These are phyloP conservation scores for Amaranthus cruentus DNA, from an alignment of 148 eudicot genomes.

Conservation along the genomic window DNA sequence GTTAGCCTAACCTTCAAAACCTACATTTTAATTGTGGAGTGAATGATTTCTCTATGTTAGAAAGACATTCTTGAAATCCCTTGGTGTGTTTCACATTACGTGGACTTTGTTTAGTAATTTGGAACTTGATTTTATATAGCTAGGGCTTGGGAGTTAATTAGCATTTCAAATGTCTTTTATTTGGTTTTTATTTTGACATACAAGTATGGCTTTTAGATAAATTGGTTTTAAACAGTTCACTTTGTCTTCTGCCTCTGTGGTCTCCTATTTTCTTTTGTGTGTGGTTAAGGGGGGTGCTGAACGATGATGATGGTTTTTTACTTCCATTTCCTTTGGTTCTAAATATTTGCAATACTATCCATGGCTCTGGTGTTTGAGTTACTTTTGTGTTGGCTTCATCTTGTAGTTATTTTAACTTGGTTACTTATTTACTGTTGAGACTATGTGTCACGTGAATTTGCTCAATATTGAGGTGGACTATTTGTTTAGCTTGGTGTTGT, in stretches of 20 bases:
- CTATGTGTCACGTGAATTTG: not conserved
- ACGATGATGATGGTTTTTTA: too few relatives aligned
- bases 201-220: not conserved
- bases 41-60: not conserved
- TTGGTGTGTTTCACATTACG: not conserved
- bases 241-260: too few relatives aligned
- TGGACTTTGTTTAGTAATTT: not conserved
- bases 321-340: not conserved
- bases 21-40: not conserved
- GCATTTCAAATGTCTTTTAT: not conserved
- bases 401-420: not conserved
- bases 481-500: not conserved
- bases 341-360: not conserved
- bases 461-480: not conserved
- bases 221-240: not conserved
- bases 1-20: not conserved
- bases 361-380: not conserved
- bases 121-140: not conserved
- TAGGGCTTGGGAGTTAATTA: not conserved
- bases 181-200: not conserved
- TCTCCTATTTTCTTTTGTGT: not conserved
- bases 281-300: not conserved
- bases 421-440: not conserved
- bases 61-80: slow-evolving; percentile 1
- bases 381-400: not conserved